Evolutionary conservation across 352 stramenopile genomes (phyloP), one percentile per base, ranked within the genome.

Genomic region (Saprolegnia parasitica): DNA sequence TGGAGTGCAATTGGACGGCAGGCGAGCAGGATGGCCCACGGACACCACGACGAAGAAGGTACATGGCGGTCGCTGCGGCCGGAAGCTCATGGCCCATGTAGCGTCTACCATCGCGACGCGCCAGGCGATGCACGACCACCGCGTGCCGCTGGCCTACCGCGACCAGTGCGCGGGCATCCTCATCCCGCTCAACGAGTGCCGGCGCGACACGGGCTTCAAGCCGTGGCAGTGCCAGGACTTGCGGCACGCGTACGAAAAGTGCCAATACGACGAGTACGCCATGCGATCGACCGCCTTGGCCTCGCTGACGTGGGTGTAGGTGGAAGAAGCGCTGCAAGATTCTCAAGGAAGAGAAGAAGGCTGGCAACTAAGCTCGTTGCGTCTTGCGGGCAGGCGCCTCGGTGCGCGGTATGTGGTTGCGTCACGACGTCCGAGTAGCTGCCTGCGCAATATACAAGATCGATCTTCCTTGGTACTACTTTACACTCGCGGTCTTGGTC

Each of bases 171-270:
- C 91, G 40, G 93, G 98, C 57, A 78, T 98, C 40, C 80, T 99
- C 42, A 97, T 99, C 65, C 84, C 88, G 67, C 78, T 99, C 54
- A 99, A 99, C 78, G 88, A 98, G 75, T 97, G 91, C 78, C 92
- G 96, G 79, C 91, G 91, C 65, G 81, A 96, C 67, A 98, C 91
- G 49, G 88, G 91, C 58, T 98, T 91, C 76, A 80, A 97, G 72
- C 95, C 95, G 57, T 98, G 93, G 81, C 92, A 98, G 77, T 99
- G 96, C 80, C 84, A 91, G 76, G 94, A 99, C 76, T 78, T 98
- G 78, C 91, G 95, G 77, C 96, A 99, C 81, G 97, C 91, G 35
- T 99, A 99, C 79, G 96, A 99, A 80, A 98, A 98, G 80, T 99
- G 96, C 81, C 86, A 98, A 85, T 98, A 99, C 79, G 89, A 95